These are phyloP conservation scores for Rhizoctonia solani DNA, from an alignment of 1,284 basidiomycete genomes.

Conservation along the genomic window DNA sequence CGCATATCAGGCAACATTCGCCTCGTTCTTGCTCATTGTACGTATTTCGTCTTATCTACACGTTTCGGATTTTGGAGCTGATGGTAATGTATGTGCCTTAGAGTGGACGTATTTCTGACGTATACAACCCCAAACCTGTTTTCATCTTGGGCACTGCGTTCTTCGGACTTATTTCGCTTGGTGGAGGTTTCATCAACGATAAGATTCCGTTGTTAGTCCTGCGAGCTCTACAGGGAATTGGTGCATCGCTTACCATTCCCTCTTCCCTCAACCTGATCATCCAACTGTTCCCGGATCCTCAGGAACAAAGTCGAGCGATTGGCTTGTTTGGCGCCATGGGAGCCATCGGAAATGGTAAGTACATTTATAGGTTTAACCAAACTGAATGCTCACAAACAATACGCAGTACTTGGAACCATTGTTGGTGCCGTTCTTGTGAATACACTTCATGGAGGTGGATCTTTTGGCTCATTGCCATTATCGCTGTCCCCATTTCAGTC, in stretches of 20 bases:
- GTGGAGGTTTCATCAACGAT: constrained; percentile 33
- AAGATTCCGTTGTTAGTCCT: constrained; percentile 33
- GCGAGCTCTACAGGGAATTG: constrained; percentile 36
- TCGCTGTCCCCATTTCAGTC: constrained; percentile 48
- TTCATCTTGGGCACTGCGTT: constrained; percentile 33
- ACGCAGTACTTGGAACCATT: constrained; percentile 46
- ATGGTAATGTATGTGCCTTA: neutral
- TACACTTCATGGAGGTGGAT: constrained; percentile 53
- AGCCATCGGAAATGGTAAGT: constrained; percentile 52
- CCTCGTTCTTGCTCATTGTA: constrained; percentile 33
- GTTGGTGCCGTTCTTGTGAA: constrained; percentile 48
- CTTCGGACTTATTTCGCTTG: constrained; percentile 33
- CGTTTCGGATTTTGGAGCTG: too few relatives aligned
- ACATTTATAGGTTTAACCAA: too few relatives aligned
- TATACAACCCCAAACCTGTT: constrained; percentile 32
- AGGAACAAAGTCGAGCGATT: constrained; percentile 53
- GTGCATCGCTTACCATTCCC: constrained; percentile 47
- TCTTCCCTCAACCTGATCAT: constrained; percentile 55
- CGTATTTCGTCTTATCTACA: neutral
- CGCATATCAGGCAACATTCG: constrained; percentile 31
- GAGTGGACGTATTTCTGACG: constrained; percentile 37
- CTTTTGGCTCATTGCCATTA: constrained; percentile 52
- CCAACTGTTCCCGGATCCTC: constrained; percentile 52
- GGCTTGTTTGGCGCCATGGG: constrained; percentile 53
- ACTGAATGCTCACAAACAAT: too few relatives aligned